Percentiles rank a stretch among this genome's conserved stretches.
Conservation (phyloP, 805 yeast species). For the Saccharomycopsis oosterbeekiorum region DNA sequence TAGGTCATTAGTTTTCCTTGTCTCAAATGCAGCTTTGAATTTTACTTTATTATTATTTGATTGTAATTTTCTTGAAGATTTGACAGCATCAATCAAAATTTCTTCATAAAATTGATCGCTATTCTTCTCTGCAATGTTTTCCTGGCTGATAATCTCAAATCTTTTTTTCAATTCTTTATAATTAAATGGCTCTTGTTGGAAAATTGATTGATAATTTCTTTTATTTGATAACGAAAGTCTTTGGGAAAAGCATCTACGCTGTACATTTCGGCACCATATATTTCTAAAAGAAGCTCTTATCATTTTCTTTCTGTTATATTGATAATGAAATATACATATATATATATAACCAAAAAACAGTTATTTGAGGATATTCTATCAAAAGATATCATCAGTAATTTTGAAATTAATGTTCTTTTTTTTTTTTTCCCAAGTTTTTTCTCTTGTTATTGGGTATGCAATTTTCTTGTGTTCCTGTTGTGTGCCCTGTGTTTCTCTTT, state of each 20-base stretch:
- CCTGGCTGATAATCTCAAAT: slow-evolving; percentile 1
- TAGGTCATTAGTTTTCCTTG: background rate
- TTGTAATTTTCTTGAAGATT: slow-evolving; percentile 10
- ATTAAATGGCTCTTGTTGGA: slow-evolving; percentile 11
- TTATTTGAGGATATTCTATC: too few relatives aligned
- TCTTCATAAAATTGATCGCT: slow-evolving; percentile 3
- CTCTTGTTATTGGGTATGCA: background rate
- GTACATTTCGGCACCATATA: background rate
- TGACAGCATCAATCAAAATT: slow-evolving; percentile 6
- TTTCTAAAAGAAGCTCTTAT: background rate
- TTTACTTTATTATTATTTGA: background rate
- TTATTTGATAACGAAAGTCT: background rate
- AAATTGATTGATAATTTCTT: slow-evolving; percentile 1
- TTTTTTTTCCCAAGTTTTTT: background rate
- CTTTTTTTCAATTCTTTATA: slow-evolving; percentile 5
- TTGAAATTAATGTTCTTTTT: background rate
- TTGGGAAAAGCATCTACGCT: background rate
- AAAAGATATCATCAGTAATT: too few relatives aligned
- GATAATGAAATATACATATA: background rate
- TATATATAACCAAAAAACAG: too few relatives aligned
- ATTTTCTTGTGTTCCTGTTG: too few relatives aligned
- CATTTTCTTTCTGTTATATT: background rate
- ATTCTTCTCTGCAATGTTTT: background rate
- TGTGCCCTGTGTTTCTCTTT: too few relatives aligned
- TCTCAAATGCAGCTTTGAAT: background rate